phyloP scores from a whole-genome alignment of 371 early-diverging fungal species.

The Parasitella parasitica region DNA sequence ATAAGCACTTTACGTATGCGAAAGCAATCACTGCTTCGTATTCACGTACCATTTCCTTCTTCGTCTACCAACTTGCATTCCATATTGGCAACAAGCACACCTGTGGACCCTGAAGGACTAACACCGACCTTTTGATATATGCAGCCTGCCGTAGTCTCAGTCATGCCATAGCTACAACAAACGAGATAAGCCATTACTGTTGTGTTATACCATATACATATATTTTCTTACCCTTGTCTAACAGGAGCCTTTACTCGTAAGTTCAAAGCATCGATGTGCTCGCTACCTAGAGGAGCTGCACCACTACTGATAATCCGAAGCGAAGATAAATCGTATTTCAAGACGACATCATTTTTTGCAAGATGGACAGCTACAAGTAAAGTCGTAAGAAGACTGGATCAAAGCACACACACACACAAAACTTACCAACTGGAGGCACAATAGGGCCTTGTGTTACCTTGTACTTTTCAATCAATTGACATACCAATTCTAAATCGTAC shows the following conservation, averaged over 20 bases:
- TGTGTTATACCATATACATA: conserved; percentile 25
- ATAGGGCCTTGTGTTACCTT: conserved; percentile 70
- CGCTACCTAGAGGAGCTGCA: conserved; percentile 80
- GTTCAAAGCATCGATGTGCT: conserved; percentile 51
- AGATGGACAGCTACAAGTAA: conserved; percentile 47
- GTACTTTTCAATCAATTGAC: conserved; percentile 64
- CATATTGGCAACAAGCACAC: conserved; percentile 65
- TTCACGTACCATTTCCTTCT: conserved; percentile 46
- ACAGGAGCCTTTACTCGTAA: conserved; percentile 55
- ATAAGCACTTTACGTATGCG: no score
- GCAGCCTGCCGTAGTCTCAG: conserved; percentile 56
- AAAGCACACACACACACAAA: background rate
- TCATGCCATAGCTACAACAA: conserved; percentile 50
- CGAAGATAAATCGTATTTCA: conserved; percentile 65
- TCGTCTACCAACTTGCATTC: conserved; percentile 70
- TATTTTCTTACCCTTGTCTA: conserved; percentile 44
- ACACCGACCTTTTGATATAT: conserved; percentile 8
- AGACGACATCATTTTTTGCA: conserved; percentile 67
- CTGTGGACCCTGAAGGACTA: conserved; percentile 61
- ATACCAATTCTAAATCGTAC: conserved; percentile 61
- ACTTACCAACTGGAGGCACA: conserved; percentile 75
- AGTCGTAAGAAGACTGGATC: background rate
- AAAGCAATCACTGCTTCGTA: no score
- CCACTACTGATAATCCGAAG: conserved; percentile 65
- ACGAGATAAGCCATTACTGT: background rate